Evolutionary conservation across 352 stramenopile genomes (phyloP).

Genomic region (Thalassiosira pacifica): DNA sequence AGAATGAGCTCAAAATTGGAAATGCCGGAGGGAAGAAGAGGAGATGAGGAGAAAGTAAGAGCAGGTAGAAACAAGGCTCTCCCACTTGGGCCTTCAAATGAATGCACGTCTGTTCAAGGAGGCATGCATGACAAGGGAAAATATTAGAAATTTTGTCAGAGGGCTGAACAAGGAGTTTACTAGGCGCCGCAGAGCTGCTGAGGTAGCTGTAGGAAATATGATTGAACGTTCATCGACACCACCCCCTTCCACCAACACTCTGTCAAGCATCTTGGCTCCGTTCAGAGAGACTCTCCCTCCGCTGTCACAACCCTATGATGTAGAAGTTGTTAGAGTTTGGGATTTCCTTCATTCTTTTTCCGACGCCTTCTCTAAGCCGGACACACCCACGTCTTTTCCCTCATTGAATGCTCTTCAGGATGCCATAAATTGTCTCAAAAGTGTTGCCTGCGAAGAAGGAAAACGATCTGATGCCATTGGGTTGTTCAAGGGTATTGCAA

Average conservation of each 20-base stretch:
- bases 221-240: constrained; percentile 45
- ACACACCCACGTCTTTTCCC: constrained; percentile 60
- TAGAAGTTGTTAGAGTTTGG: constrained; percentile 85
- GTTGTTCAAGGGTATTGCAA: constrained; percentile 76
- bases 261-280: constrained; percentile 39
- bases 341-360: constrained; percentile 86
- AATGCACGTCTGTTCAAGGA: constrained; percentile 86
- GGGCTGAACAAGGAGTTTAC: constrained; percentile 81
- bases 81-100: constrained; percentile 79
- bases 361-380: constrained; percentile 67
- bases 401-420: constrained; percentile 82
- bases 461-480: constrained; percentile 60
- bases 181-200: constrained; percentile 75
- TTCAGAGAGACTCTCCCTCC: constrained; percentile 69
- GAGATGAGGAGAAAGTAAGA: constrained; percentile 79
- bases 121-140: constrained; percentile 80
- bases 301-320: constrained; percentile 75
- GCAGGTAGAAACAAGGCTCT: constrained; percentile 77
- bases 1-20: constrained; percentile 45
- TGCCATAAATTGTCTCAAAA: constrained; percentile 76
- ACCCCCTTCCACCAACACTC: constrained; percentile 15
- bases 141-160: constrained; percentile 78
- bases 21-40: constrained; percentile 68
- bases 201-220: constrained; percentile 73
- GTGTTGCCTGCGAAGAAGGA: constrained; percentile 35